Evolutionary conservation across 2,329 filamentous ascomycete species (phyloP), one percentile per base, ranked within the genome.

Genomic region (Fulvia fulva): DNA sequence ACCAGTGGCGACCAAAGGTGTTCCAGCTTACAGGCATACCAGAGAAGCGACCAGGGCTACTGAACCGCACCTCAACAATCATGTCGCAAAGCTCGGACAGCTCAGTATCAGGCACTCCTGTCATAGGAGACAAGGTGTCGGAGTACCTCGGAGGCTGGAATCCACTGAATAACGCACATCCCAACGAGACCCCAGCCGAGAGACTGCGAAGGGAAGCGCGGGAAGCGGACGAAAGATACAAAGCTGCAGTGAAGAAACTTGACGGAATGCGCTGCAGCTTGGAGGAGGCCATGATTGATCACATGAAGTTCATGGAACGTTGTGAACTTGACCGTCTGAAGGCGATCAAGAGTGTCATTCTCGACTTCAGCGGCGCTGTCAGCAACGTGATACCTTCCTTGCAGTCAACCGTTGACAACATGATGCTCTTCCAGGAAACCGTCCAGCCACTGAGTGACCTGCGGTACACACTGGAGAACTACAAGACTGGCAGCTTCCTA

Each of bases 391-490:
- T 99, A 63, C 95, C 94, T 19, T 95, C 90, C 70, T 79, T 99
- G 62, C 94, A 97, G 76, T 93, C 93, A 59, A 91, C 92, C 0
- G 91, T 99, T 23, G 94, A 99, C 77, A 91, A 95, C 72, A 97
- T 99, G 92, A 91, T 99, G 87, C 82, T 99, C 49, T 99, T 95
- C 77, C 94, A 99, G 74, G 94, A 99, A 79, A 97, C 94, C 0
- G 90, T 99, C n/a, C 94, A 97, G 74, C 94, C 94, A 5, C 74
- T 87, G 50, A 89, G 90, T 41, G 94, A 99, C 74, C 78, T 99
- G 66, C 85, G 94, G 63, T 99, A 97, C 74, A 83, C 99, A 60
- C 81, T 99, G 47, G 94, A 99, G 77, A 99, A 93, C 73, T 99
- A 99, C 76, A 88, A 92, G 63, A 99, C 94, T 6, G 94, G 94